A percentile compares a stretch with the other conserved stretches of the same genome.
phyloP scores from a whole-genome alignment of 202 grass and related monocot genomes.

The Carex sylvatica region DNA sequence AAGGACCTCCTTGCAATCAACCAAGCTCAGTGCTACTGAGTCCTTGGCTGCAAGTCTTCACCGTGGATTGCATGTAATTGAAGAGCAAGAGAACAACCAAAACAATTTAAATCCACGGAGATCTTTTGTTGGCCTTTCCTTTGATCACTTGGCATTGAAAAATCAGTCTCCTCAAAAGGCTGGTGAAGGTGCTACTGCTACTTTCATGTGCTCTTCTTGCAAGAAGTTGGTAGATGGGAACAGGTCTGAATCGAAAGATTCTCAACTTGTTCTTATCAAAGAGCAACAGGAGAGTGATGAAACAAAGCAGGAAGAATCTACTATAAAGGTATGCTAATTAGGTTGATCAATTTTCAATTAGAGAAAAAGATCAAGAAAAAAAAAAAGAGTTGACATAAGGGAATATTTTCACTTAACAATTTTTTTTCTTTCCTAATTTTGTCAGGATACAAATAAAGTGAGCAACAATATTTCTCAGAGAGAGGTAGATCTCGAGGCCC shows the following conservation, averaged over 20 bases:
- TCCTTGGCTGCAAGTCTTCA: conserved; percentile 81
- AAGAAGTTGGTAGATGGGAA: conserved; percentile 55
- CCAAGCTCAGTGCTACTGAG: conserved; percentile 77
- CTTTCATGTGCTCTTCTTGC: conserved; percentile 70
- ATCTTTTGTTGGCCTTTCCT: conserved; percentile 82
- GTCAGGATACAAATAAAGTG: conserved; percentile 29
- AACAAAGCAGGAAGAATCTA: background rate
- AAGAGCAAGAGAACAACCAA: conserved; percentile 68
- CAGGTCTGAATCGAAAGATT: conserved; percentile 28
- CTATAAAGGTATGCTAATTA: conserved; percentile 31
- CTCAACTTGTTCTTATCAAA: conserved; percentile 26
- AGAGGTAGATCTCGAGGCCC: conserved; percentile 69
- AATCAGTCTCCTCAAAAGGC: conserved; percentile 47
- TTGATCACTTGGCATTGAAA: conserved; percentile 83
- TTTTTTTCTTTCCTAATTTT: conserved; percentile 28
- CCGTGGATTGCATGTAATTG: conserved; percentile 85
- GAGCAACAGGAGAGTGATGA: background rate
- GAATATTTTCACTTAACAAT: background rate
- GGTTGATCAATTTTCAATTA: conserved; percentile 1
- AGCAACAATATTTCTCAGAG: conserved; percentile 44
- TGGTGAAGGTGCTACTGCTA: conserved; percentile 17
- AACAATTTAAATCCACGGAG: conserved; percentile 47
- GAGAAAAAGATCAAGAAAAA: conserved; percentile 28
- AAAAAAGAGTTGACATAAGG: conserved; percentile 18
- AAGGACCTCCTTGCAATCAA: conserved; percentile 67